phyloP scores from a whole-genome alignment of 225 moss, liverwort and hornwort species.

The Antitrichia curtipendula region DNA sequence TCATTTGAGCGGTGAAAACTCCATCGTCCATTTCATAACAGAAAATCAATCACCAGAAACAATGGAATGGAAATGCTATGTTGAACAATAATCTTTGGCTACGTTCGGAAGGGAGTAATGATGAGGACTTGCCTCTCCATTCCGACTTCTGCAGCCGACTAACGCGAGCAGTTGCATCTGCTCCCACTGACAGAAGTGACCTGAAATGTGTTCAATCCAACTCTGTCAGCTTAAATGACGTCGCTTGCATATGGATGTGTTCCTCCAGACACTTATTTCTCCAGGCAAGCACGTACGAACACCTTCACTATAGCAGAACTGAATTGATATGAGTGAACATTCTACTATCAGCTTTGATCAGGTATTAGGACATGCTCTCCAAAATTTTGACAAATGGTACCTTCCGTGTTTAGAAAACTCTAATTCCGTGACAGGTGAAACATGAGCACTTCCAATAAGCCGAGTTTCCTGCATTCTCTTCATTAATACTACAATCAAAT shows the following conservation, averaged over 20 bases:
- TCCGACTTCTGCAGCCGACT: slow-evolving; percentile 14
- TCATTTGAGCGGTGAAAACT: neutral
- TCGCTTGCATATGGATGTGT: neutral
- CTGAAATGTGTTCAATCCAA: slow-evolving; percentile 7
- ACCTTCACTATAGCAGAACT: neutral
- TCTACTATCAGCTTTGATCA: neutral
- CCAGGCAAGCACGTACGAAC: neutral
- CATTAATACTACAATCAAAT: slow-evolving; percentile 18
- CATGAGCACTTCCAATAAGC: slow-evolving; percentile 22
- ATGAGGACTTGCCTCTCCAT: slow-evolving; percentile 38
- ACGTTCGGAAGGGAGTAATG: neutral
- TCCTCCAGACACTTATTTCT: neutral
- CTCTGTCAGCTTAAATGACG: neutral
- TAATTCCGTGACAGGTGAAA: slow-evolving; percentile 6
- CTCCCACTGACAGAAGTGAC: slow-evolving; percentile 35
- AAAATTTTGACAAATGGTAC: neutral
- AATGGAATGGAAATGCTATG: neutral
- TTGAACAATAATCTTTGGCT: neutral
- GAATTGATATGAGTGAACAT: neutral
- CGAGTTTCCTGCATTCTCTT: slow-evolving; percentile 22
- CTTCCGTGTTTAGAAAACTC: slow-evolving; percentile 41
- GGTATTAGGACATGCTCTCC: neutral
- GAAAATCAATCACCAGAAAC: neutral
- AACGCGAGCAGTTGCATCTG: slow-evolving; percentile 28
- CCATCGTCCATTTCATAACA: neutral